Conservation (phyloP, 805 yeast genomes). For the Barnettozyma wickerhamii region DNA sequence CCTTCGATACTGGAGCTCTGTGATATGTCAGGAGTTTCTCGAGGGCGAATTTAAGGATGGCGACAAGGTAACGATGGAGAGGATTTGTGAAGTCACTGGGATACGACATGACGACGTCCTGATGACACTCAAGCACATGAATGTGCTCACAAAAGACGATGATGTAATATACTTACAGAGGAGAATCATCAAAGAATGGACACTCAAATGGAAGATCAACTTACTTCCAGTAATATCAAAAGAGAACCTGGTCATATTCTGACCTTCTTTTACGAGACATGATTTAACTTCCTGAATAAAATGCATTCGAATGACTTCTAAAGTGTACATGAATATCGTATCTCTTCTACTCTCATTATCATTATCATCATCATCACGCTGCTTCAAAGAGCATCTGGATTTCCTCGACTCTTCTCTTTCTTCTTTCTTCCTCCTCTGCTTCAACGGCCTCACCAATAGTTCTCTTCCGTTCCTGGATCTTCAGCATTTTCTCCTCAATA, state of each 20-base stretch:
- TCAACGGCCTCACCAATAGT: constrained; percentile 78
- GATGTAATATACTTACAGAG: constrained; percentile 15
- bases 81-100: constrained; percentile 54
- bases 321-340: constrained; percentile 10
- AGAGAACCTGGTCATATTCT: constrained; percentile 6
- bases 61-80: constrained; percentile 38
- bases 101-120: constrained; percentile 60
- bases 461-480: constrained; percentile 80
- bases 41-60: constrained; percentile 34
- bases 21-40: constrained; percentile 40
- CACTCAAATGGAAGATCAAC: constrained; percentile 13
- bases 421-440: constrained; percentile 68
- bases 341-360: too few relatives aligned
- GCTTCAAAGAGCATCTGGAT: constrained; percentile 61
- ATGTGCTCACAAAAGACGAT: constrained; percentile 32
- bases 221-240: constrained; percentile 7
- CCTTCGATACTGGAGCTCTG: constrained; percentile 67
- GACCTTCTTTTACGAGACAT: not conserved
- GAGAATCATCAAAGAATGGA: constrained; percentile 14
- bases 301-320: constrained; percentile 2
- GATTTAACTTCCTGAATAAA: too few relatives aligned
- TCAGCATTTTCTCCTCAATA: constrained; percentile 84
- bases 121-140: constrained; percentile 55
- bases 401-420: constrained; percentile 67
- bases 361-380: constrained; percentile 10